A percentile compares a stretch with the other conserved stretches of the same genome.
phyloP scores from a whole-genome alignment of 768 basidiomycete species.

The Boletus insuetus region DNA sequence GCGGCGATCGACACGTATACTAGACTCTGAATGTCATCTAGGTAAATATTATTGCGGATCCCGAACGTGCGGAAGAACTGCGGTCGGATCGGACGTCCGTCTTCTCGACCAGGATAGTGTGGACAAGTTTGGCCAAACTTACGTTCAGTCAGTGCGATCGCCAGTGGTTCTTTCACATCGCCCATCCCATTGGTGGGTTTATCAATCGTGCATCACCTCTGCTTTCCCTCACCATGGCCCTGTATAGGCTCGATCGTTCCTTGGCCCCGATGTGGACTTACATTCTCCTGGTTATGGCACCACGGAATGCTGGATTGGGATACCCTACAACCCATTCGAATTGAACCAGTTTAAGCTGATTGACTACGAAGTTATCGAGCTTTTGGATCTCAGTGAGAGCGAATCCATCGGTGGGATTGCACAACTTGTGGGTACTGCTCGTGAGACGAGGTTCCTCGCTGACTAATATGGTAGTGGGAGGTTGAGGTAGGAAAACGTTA shows the following conservation, averaged over 20 bases:
- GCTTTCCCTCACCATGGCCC: background rate
- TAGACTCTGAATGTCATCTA: background rate
- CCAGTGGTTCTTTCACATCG: conserved; percentile 15
- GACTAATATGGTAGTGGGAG: conserved; percentile 17
- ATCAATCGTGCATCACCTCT: no score
- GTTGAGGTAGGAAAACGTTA: conserved; percentile 13
- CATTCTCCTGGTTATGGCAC: background rate
- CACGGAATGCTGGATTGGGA: conserved; percentile 7
- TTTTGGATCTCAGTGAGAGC: conserved; percentile 12
- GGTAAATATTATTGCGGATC: conserved; percentile 5
- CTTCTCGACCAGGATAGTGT: conserved; percentile 15
- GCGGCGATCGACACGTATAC: background rate
- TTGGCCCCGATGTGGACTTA: background rate
- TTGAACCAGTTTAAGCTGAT: conserved; percentile 7
- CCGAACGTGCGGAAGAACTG: conserved; percentile 6
- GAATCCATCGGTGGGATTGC: background rate
- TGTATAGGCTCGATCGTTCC: conserved; percentile 4
- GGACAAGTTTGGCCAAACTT: conserved; percentile 10
- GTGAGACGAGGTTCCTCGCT: background rate
- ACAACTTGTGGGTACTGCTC: background rate
- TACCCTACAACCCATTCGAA: conserved; percentile 4
- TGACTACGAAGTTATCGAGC: conserved; percentile 8
- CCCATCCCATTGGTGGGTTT: conserved; percentile 9
- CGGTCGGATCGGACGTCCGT: conserved; percentile 13
- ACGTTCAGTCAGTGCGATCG: conserved; percentile 1